Percentiles rank a stretch among this genome's conserved stretches.
Conservation (phyloP, 495 filamentous ascomycete genomes). For the Penicillium roqueforti region DNA sequence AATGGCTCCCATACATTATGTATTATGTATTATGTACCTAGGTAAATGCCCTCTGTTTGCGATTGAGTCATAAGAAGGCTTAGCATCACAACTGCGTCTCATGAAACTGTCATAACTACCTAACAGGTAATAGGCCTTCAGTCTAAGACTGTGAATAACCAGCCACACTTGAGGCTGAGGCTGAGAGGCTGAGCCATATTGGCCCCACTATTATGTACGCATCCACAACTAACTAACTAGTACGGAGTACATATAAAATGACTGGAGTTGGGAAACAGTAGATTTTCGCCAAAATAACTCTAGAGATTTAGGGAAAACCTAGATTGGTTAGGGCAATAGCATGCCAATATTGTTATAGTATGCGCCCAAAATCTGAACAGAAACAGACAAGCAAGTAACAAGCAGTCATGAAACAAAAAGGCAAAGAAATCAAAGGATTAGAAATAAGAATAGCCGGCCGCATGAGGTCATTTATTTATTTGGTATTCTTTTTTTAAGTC, state of each 20-base stretch:
- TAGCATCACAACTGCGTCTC: too few relatives aligned
- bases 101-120: too few relatives aligned
- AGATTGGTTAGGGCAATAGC: not conserved
- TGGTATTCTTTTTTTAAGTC: too few relatives aligned
- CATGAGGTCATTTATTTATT: too few relatives aligned
- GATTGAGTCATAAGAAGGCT: not conserved
- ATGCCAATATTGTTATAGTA: not conserved
- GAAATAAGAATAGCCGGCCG: too few relatives aligned
- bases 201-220: not conserved
- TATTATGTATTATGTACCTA: too few relatives aligned
- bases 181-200: not conserved
- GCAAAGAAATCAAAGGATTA: not conserved
- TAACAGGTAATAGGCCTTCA: not conserved
- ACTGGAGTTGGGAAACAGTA: not conserved
- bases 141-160: not conserved
- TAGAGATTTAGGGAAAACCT: not conserved
- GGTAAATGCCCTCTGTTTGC: not conserved
- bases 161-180: too few relatives aligned
- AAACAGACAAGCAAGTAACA: not conserved
- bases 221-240: slow-evolving; percentile 2
- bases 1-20: too few relatives aligned
- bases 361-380: not conserved
- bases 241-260: slow-evolving; percentile 2
- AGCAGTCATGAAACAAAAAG: not conserved
- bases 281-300: not conserved